Evolutionary conservation across 495 filamentous ascomycete species (phyloP), one percentile per base, ranked within the genome.

Genomic region (Penicillium antarcticum): DNA sequence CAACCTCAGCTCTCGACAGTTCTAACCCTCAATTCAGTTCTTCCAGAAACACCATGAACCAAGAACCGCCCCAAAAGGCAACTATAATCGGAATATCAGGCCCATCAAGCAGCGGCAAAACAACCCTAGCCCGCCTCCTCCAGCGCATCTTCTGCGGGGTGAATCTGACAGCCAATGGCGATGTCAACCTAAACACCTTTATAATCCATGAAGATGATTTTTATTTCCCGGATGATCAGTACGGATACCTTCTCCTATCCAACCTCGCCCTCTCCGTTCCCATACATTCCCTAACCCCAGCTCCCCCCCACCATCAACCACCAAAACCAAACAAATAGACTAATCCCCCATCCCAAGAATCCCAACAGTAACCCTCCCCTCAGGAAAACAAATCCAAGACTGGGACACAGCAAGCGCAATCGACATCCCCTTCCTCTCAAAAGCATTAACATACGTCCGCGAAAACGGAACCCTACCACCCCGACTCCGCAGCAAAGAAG

Each of bases 121-220:
- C 88, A 12, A 91, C 88, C 38, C 74, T 91, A 12, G 82, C 88
- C 35, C 77, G 89, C 3, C 77, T 92, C 9, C 74, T 96, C 8
- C 84, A 86, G 44, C 77, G 80, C 40, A 81, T 91, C 51, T 89
- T 95, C 53, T 58, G 51, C 50, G 53, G 68, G 11, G 60, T 60
- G 2, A 36, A 24, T 23, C 49, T 62, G 1, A 14, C 13, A 39
- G 16, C 7, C 12, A 42, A 26, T 29, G 24, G 13, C 5, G 23
- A 29, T 1, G 7, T 4, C 10, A 37, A 34, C n/a, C 42, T 75
- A 13, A 58, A 57, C 6, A 81, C 83, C 2, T 91, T 89, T 56
- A 87, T 96, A 53, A 76, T 97, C 35, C 91, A 96, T 64, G 82
- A 94, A 65, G 92, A 97, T 70, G 92, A 97, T 67, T 97, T 96